These are phyloP conservation scores for Lenwebbia sp. DNA, from an alignment of 345 rosid genomes.

Conservation along the genomic window DNA sequence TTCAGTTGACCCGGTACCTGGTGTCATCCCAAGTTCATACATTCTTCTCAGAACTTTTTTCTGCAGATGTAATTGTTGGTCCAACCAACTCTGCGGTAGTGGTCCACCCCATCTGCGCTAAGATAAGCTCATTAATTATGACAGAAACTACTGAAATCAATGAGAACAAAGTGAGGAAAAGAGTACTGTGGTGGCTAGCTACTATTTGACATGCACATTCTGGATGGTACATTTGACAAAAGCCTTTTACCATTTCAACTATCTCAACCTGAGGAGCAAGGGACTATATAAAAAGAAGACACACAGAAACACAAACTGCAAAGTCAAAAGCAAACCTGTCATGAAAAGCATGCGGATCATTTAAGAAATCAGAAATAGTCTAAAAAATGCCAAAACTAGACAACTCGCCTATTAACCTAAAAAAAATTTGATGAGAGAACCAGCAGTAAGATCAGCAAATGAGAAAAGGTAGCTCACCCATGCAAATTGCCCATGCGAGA, in stretches of 20 bases:
- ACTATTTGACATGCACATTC: not conserved
- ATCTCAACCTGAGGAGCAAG: not conserved
- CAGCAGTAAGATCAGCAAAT: not conserved
- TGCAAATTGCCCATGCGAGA: constrained; percentile 69
- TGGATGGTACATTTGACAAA: not conserved
- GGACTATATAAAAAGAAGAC: not conserved
- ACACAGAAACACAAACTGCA: not conserved
- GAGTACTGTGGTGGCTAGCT: not conserved
- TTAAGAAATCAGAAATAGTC: not conserved
- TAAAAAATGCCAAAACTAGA: not conserved
- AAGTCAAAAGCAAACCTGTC: not conserved
- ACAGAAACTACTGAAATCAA: not conserved
- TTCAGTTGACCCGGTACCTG: constrained; percentile 23
- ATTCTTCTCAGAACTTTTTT: constrained; percentile 54
- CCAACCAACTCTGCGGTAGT: constrained; percentile 57
- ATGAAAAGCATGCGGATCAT: not conserved
- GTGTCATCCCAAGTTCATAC: constrained; percentile 69
- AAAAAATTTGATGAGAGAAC: not conserved
- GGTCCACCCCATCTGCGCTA: constrained; percentile 68
- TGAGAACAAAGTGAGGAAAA: not conserved
- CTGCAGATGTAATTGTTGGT: constrained; percentile 44
- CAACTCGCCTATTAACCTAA: not conserved
- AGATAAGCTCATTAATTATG: not conserved
- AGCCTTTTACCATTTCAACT: not conserved
- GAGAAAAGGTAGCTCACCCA: constrained; percentile 26